Conservation (phyloP, 257 asterid species). For the Nicotiana undulata region DNA sequence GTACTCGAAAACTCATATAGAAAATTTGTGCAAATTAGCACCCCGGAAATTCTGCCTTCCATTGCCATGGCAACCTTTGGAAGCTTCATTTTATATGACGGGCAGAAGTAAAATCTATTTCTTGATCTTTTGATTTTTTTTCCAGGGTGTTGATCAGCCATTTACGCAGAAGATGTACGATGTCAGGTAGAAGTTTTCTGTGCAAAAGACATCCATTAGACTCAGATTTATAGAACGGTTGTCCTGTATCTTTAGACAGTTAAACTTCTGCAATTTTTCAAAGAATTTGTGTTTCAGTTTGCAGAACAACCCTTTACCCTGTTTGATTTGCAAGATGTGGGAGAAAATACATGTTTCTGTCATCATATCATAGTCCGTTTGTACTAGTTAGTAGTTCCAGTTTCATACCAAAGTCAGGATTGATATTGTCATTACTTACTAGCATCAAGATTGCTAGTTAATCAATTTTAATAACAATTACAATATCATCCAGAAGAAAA, state of each 20-base stretch:
- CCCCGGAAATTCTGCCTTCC: background rate
- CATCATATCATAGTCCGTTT: too few relatives aligned
- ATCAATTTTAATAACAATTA: too few relatives aligned
- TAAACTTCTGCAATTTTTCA: background rate
- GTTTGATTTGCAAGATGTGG: background rate
- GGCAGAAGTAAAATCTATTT: background rate
- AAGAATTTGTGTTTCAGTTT: background rate
- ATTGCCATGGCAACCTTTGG: background rate
- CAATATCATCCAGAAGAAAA: too few relatives aligned
- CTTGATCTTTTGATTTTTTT: background rate
- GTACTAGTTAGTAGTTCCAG: too few relatives aligned
- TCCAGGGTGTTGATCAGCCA: background rate
- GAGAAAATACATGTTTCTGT: too few relatives aligned
- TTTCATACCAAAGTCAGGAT: too few relatives aligned
- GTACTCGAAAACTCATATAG: background rate
- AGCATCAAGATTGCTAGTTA: too few relatives aligned
- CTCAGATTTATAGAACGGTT: background rate
- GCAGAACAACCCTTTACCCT: background rate
- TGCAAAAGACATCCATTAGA: background rate
- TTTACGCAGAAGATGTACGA: background rate
- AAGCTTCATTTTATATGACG: background rate
- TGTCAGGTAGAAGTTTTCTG: background rate
- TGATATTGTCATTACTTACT: too few relatives aligned
- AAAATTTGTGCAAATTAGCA: background rate
- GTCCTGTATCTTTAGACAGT: background rate